Conservation (phyloP, 306 rosid species). For the Coriaria nepalensis region DNA sequence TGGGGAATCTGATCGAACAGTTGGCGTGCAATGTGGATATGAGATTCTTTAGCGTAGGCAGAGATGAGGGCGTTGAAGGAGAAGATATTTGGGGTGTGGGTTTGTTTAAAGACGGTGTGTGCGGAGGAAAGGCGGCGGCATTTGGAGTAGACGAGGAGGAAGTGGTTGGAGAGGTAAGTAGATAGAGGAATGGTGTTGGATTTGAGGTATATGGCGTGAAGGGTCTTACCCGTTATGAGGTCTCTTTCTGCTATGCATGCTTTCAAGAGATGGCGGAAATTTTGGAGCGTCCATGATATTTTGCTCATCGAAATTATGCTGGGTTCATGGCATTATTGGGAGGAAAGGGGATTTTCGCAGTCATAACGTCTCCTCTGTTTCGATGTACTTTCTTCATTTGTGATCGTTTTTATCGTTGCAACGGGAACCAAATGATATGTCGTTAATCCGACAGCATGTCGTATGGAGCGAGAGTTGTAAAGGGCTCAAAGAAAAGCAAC, state of each 20-base stretch:
- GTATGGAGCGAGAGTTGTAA: no score
- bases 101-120: constrained; percentile 20
- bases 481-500: no score
- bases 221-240: constrained; percentile 29
- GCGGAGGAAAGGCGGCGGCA: constrained; percentile 26
- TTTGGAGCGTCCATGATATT: constrained; percentile 23
- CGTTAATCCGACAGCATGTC: no score
- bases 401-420: no score
- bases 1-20: constrained; percentile 29
- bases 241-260: constrained; percentile 34
- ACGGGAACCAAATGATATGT: no score
- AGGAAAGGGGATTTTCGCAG: no score
- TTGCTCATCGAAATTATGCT: constrained; percentile 24
- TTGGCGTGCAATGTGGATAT: constrained; percentile 18
- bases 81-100: constrained; percentile 31
- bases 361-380: no score
- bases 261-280: constrained; percentile 38
- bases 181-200: constrained; percentile 30
- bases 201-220: constrained; percentile 32
- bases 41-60: constrained; percentile 20
- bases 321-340: no score
- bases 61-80: constrained; percentile 30
- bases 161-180: constrained; percentile 38
- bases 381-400: no score
- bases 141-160: constrained; percentile 41